Conservation (phyloP, 495 filamentous ascomycete species). For the Penicillium pancosmium region DNA sequence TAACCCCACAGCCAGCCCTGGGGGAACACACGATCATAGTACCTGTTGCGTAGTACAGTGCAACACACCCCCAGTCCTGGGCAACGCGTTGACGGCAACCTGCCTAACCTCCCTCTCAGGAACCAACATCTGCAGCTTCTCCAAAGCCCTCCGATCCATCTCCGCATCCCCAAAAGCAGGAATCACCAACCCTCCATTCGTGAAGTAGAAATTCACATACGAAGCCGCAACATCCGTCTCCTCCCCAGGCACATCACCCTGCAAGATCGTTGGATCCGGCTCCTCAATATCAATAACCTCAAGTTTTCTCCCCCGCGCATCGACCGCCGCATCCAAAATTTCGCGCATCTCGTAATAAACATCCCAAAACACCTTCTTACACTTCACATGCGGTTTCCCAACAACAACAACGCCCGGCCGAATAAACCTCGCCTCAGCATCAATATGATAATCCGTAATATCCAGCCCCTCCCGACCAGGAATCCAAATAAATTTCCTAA, state of each 20-base stretch:
- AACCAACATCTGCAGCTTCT: slow-evolving; percentile 25
- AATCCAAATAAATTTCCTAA: slow-evolving; percentile 38
- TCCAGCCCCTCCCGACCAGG: slow-evolving; percentile 35
- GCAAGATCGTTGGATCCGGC: slow-evolving; percentile 31
- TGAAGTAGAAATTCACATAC: slow-evolving; percentile 44
- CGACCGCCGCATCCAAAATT: slow-evolving; percentile 23
- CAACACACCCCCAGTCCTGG: slow-evolving; percentile 35
- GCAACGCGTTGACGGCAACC: slow-evolving; percentile 32
- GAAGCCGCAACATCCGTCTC: slow-evolving; percentile 31
- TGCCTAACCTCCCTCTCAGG: slow-evolving; percentile 30
- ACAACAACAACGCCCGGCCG: slow-evolving; percentile 38
- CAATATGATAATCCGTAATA: slow-evolving; percentile 40
- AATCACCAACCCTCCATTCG: slow-evolving; percentile 37
- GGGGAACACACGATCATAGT: slow-evolving; percentile 12
- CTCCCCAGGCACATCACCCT: slow-evolving; percentile 22
- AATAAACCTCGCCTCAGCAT: slow-evolving; percentile 37
- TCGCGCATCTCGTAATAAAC: slow-evolving; percentile 34
- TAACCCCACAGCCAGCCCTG: background rate
- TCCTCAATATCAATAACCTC: slow-evolving; percentile 34
- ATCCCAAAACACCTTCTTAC: slow-evolving; percentile 25
- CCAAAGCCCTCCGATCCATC: slow-evolving; percentile 30
- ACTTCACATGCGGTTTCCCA: slow-evolving; percentile 24
- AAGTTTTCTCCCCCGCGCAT: slow-evolving; percentile 32
- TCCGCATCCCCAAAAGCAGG: slow-evolving; percentile 36
- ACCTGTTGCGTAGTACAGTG: slow-evolving; percentile 43